These are phyloP conservation scores for Cyberlindnera petersonii DNA, from an alignment of 805 yeast species.

Conservation along the genomic window DNA sequence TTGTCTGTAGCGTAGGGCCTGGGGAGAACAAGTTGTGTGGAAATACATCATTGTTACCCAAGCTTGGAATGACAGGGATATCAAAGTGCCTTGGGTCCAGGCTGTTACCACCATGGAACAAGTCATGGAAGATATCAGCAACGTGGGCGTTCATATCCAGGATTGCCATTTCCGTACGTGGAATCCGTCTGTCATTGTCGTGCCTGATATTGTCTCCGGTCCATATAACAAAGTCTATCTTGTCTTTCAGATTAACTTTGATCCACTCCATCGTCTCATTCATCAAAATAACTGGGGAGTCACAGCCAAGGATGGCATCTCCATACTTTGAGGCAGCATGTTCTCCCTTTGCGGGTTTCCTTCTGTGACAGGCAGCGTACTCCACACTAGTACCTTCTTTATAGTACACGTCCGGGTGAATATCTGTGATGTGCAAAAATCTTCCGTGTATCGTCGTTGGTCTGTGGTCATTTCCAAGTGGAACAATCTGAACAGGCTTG, in stretches of 20 bases:
- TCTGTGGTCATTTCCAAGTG: constrained; percentile 16
- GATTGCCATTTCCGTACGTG: constrained; percentile 70
- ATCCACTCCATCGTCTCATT: constrained; percentile 67
- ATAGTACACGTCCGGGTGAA: constrained; percentile 78
- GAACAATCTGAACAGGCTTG: constrained; percentile 32
- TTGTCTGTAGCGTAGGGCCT: constrained; percentile 85
- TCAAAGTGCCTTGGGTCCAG: constrained; percentile 42
- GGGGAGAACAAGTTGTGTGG: constrained; percentile 84
- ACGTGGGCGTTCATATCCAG: constrained; percentile 63
- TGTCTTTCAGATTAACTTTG: constrained; percentile 56
- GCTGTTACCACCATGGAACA: constrained; percentile 40
- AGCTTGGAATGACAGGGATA: constrained; percentile 58
- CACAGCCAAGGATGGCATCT: constrained; percentile 74
- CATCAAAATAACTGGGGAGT: constrained; percentile 61
- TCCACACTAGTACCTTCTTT: constrained; percentile 46
- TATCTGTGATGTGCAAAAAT: constrained; percentile 80
- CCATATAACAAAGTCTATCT: constrained; percentile 85
- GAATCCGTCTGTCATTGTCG: constrained; percentile 70
- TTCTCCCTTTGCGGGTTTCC: constrained; percentile 27
- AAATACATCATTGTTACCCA: constrained; percentile 86
- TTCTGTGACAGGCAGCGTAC: constrained; percentile 52
- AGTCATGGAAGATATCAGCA: constrained; percentile 45
- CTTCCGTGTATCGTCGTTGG: constrained; percentile 50
- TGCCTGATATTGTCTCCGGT: constrained; percentile 88
- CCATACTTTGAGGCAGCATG: constrained; percentile 66